Evolutionary conservation across 805 yeast species (phyloP).

Genomic region (Vanderwaltozyma yarrowii): DNA sequence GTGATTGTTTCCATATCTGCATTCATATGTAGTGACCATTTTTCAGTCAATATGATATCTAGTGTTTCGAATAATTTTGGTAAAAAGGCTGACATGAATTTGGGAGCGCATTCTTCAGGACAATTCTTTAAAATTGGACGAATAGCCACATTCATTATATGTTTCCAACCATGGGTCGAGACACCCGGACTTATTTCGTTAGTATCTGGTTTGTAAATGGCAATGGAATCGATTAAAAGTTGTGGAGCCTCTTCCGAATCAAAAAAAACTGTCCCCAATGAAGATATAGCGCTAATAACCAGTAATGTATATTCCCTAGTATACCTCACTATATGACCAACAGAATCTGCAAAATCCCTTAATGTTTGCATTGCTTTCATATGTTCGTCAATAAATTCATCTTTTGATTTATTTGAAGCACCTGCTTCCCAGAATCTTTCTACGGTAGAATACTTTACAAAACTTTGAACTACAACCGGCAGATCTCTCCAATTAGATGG

Average conservation of each 20-base stretch:
- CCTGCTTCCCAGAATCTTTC: constrained; percentile 99
- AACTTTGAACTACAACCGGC: constrained; percentile 83
- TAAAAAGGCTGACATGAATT: constrained; percentile 66
- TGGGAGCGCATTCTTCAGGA: constrained; percentile 56
- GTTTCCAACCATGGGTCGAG: constrained; percentile 94
- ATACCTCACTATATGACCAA: constrained; percentile 90
- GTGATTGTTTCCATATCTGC: constrained; percentile 39
- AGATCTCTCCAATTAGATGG: constrained; percentile 84
- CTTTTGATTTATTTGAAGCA: constrained; percentile 86
- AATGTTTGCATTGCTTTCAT: constrained; percentile 89
- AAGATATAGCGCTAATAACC: constrained; percentile 81
- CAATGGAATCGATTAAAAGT: constrained; percentile 74
- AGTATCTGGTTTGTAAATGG: constrained; percentile 50
- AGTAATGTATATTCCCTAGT: constrained; percentile 92
- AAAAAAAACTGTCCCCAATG: constrained; percentile 79
- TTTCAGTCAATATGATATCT: constrained; percentile 60
- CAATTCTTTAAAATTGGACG: constrained; percentile 83
- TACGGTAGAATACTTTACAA: constrained; percentile 79
- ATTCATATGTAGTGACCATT: constrained; percentile 48
- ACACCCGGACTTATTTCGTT: constrained; percentile 51
- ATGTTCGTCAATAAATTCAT: constrained; percentile 87
- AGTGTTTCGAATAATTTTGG: constrained; percentile 67
- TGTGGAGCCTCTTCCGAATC: constrained; percentile 75
- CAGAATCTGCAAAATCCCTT: constrained; percentile 95
- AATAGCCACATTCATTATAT: constrained; percentile 82